phyloP scores from a whole-genome alignment of 2,329 filamentous ascomycete species.

The Clonostachys sp. region DNA sequence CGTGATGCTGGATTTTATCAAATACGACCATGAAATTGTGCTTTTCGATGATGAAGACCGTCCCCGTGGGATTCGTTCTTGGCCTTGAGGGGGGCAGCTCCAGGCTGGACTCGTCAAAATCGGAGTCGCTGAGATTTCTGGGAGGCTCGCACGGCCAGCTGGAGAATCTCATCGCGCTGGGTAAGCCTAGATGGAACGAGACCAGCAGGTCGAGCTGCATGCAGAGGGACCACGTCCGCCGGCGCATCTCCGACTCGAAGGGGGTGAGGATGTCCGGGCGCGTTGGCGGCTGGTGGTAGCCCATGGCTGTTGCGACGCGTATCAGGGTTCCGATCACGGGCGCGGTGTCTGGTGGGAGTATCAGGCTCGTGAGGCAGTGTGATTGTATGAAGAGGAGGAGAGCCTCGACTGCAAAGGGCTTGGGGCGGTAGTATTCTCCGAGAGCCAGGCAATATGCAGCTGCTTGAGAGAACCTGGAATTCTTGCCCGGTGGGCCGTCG shows the following conservation, averaged over 20 bases:
- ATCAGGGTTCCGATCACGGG: conserved; percentile 38
- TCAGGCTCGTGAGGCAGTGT: conserved; percentile 30
- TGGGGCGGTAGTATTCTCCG: conserved; percentile 38
- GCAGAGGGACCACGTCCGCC: conserved; percentile 41
- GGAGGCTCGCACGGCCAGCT: conserved; percentile 35
- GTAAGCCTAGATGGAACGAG: conserved; percentile 46
- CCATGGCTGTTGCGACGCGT: conserved; percentile 43
- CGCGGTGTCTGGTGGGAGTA: conserved; percentile 35
- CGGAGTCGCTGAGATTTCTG: conserved; percentile 40
- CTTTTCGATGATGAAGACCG: conserved; percentile 36
- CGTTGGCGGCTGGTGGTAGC: conserved; percentile 35
- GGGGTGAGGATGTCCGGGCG: conserved; percentile 31
- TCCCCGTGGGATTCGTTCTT: conserved; percentile 33
- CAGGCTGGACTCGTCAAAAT: conserved; percentile 42
- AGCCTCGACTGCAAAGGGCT: conserved; percentile 41
- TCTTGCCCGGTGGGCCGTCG: conserved; percentile 1
- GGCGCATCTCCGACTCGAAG: conserved; percentile 46
- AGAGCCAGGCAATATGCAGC: conserved; percentile 41
- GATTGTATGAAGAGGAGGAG: conserved; percentile 38
- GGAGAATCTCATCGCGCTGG: conserved; percentile 15
- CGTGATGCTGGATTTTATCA: conserved; percentile 33
- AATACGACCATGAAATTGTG: conserved; percentile 35
- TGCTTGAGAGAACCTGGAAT: conserved; percentile 19
- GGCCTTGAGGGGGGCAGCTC: conserved; percentile 31
- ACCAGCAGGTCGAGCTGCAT: conserved; percentile 43